Evolutionary conservation across 306 rosid species (phyloP).

Genomic region (Casuarina cunninghamiana): DNA sequence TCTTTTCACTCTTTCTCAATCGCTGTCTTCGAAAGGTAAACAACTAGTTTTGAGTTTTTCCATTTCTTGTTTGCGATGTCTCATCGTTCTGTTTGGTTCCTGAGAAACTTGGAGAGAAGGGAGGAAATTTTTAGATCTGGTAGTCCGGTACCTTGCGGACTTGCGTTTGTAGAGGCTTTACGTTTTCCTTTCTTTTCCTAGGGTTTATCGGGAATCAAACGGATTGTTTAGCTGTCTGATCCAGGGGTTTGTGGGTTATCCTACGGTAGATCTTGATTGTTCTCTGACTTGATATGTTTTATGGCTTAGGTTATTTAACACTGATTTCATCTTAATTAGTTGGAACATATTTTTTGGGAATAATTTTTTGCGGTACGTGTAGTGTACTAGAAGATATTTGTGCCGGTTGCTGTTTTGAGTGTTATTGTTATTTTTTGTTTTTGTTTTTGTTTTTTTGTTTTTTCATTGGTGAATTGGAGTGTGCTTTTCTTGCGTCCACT

Average conservation of each 20-base stretch:
- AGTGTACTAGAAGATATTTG: not conserved
- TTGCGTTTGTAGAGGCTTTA: not conserved
- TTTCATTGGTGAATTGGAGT: not conserved
- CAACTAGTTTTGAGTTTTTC: not conserved
- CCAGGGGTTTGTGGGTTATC: conserved; percentile 6
- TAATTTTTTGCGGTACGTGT: not conserved
- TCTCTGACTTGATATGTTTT: conserved; percentile 13
- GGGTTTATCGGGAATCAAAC: not conserved
- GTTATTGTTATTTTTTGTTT: not conserved
- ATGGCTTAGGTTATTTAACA: not conserved
- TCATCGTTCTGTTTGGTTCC: conserved; percentile 17
- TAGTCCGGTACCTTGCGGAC: not conserved
- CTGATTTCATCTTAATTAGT: not conserved
- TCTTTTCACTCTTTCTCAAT: not conserved
- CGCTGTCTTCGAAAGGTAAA: conserved; percentile 38
- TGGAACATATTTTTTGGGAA: not conserved
- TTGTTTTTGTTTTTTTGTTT: not conserved
- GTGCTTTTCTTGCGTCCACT: not conserved
- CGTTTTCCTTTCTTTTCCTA: not conserved
- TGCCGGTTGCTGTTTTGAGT: not conserved
- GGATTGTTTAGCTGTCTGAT: conserved; percentile 3
- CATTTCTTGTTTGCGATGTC: not conserved
- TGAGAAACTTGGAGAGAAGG: not conserved
- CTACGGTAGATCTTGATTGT: conserved; percentile 38
- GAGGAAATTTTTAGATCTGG: conserved; percentile 32